phyloP scores from a whole-genome alignment of 768 basidiomycete species.

The Leccinellum rugosiceps region DNA sequence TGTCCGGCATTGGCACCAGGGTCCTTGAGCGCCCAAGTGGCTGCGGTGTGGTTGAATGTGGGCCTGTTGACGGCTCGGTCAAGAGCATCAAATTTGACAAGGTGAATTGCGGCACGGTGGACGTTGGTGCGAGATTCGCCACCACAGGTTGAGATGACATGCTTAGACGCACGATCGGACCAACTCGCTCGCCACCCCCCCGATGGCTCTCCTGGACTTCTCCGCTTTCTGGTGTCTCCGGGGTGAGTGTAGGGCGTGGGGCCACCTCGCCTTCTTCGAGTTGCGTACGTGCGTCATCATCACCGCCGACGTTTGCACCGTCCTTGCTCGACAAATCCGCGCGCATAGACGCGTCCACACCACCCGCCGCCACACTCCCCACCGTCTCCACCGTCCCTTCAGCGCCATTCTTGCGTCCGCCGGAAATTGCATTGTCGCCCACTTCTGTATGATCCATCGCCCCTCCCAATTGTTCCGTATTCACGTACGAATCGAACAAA shows the following conservation, averaged over 20 bases:
- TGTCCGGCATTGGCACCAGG: slow-evolving; percentile 19
- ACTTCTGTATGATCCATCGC: background rate
- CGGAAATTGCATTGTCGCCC: background rate
- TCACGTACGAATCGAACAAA: slow-evolving; percentile 23
- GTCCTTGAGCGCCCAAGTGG: background rate
- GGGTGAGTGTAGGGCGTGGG: background rate
- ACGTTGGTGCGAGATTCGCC: background rate
- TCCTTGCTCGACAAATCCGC: background rate
- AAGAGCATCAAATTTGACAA: background rate
- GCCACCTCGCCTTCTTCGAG: slow-evolving; percentile 18
- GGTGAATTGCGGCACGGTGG: background rate
- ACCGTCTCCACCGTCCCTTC: background rate
- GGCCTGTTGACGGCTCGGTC: background rate
- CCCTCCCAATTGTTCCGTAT: slow-evolving; percentile 17
- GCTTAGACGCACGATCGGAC: background rate
- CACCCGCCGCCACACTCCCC: background rate
- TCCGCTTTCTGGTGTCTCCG: slow-evolving; percentile 12
- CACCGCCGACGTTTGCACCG: background rate
- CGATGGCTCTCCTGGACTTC: slow-evolving; percentile 10
- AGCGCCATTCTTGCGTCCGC: background rate
- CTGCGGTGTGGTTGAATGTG: slow-evolving; percentile 1
- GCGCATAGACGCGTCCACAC: background rate
- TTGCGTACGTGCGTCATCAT: background rate
- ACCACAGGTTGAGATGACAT: background rate
- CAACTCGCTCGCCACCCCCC: background rate